Evolutionary conservation across 2,329 filamentous ascomycete genomes (phyloP), one percentile per base, ranked within the genome.

Genomic region (Sarocladium brachiariae): DNA sequence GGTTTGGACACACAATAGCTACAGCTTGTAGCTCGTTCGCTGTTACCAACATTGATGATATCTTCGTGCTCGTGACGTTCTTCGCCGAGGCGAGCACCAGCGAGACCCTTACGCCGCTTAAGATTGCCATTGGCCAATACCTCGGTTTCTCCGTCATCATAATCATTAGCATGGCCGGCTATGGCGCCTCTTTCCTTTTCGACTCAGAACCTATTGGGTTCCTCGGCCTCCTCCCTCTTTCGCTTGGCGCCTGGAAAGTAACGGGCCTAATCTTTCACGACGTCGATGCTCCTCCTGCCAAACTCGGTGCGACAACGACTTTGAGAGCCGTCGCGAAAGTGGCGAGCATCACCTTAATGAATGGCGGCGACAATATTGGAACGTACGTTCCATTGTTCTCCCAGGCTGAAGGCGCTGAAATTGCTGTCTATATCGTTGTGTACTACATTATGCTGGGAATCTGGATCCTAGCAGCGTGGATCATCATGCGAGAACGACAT

Each of bases 1-100:
- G 54, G 8, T 52, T 61, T 37, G 60, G 60, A 11, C 52, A 54
- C 31, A 51, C 57, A n/a, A 43, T 62, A 31, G 60, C 57, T 13
- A 59, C 58, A 13, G 60, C 60, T 25, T 62, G 60, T 55, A 53
- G 52, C 49, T 56, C 59, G 9, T 63, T 63, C 49, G 60, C 59
- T 51, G 50, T 61, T 54, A 63, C 61, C 51, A 63, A 63, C 52
- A 61, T 62, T 49, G 60, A 77, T 60, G 63, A 67, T 56, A 50
- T 64, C n/a, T 68, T 68, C 56, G 64, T 67, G 31, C 58, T 67
- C 7, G 63, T 65, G 45, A 66, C 65, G 50, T 67, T 67, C 55
- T 66, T 66, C 50, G 62, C 64, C 27, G 64, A 67, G 49, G 56
- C 64, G 5, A 52, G 63, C 9, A 59, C 60, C 8, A 61, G 58